Percentiles rank a stretch among this genome's conserved stretches.
These are phyloP conservation scores for Ophiostoma tasmaniense DNA, from an alignment of 2,329 filamentous ascomycete genomes.

Conservation along the genomic window DNA sequence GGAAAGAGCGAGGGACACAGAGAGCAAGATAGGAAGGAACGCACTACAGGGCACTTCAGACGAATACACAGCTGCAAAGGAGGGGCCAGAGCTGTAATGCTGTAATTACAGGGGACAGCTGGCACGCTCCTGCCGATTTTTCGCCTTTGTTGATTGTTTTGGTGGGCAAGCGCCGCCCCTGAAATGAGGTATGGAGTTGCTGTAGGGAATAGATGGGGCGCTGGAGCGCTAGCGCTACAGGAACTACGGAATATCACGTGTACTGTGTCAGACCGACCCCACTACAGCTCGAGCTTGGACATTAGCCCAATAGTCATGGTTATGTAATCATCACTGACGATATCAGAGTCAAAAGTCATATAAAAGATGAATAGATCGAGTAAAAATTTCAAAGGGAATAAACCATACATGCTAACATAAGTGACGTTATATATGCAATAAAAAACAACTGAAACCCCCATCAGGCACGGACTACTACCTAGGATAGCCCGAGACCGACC, in stretches of 20 bases:
- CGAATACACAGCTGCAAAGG: background rate
- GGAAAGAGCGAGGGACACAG: background rate
- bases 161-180: conserved; percentile 7
- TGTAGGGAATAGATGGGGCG: background rate
- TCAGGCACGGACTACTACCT: background rate
- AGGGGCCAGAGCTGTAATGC: conserved; percentile 5
- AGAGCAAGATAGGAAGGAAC: background rate
- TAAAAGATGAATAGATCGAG: background rate
- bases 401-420: background rate
- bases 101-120: background rate
- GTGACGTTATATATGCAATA: background rate
- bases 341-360: background rate
- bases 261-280: background rate
- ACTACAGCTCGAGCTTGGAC: conserved; percentile 1
- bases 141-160: conserved; percentile 1
- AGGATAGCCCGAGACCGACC: conserved; percentile 36
- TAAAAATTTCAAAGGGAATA: background rate
- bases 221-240: background rate
- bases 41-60: background rate
- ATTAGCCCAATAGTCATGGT: background rate
- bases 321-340: background rate
- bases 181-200: background rate
- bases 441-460: background rate
- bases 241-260: background rate
- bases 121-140: background rate